These are phyloP conservation scores for Claviceps africana DNA, from an alignment of 2,329 filamentous ascomycete species.

Conservation along the genomic window DNA sequence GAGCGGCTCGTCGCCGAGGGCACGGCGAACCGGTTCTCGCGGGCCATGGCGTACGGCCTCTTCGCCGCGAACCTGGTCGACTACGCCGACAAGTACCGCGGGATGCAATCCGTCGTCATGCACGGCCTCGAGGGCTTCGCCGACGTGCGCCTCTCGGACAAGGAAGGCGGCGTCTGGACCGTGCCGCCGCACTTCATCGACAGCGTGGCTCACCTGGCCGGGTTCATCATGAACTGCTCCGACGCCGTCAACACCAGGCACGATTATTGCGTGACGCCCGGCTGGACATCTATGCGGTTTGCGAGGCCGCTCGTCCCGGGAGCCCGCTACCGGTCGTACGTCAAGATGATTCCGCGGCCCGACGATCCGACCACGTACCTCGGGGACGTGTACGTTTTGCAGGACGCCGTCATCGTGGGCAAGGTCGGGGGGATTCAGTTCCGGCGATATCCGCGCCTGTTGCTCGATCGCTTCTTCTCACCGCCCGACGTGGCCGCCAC, in stretches of 20 bases:
- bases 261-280: conserved; percentile 42
- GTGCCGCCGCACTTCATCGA: conserved; percentile 44
- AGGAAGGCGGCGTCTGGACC: conserved; percentile 25
- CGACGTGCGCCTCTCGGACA: conserved; percentile 10
- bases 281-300: conserved; percentile 39
- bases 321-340: conserved; percentile 42
- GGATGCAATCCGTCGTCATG: conserved; percentile 45
- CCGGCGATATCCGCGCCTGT: conserved; percentile 50
- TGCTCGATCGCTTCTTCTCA: conserved; percentile 53
- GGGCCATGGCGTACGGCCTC: conserved; percentile 44
- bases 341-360: conserved; percentile 40
- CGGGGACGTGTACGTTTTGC: conserved; percentile 42
- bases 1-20: conserved; percentile 13
- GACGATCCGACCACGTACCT: conserved; percentile 26
- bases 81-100: conserved; percentile 37
- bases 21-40: conserved; percentile 5
- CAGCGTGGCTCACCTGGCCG: conserved; percentile 43
- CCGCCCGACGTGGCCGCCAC: conserved; percentile 11
- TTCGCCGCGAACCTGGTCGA: conserved; percentile 37
- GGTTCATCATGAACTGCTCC: conserved; percentile 44
- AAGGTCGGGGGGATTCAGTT: conserved; percentile 47
- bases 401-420: conserved; percentile 34
- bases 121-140: conserved; percentile 34
- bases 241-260: conserved; percentile 39
- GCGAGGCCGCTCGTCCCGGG: conserved; percentile 29